Evolutionary conservation across 345 rosid genomes (phyloP).

Genomic region (Eucalyptus cloeziana): DNA sequence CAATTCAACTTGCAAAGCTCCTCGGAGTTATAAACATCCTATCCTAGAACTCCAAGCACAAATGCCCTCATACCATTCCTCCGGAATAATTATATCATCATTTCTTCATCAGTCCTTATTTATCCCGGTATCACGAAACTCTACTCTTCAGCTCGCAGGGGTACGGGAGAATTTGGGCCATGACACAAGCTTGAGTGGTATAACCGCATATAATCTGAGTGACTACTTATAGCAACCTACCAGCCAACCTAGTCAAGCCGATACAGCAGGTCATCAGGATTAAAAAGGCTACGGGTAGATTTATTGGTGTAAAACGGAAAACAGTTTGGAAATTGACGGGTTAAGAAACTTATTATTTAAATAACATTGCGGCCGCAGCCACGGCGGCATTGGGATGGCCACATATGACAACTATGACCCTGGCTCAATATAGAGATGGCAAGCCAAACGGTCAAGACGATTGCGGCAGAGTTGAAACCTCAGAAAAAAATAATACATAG

Average conservation of each 20-base stretch:
- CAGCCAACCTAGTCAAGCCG: neutral
- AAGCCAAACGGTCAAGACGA: neutral
- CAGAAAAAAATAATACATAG: neutral
- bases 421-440: neutral
- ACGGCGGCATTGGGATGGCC: neutral
- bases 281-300: neutral
- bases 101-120: neutral
- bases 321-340: neutral
- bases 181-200: neutral
- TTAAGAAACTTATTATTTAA: neutral
- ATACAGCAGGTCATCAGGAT: neutral
- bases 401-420: neutral
- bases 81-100: neutral
- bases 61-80: neutral
- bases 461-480: neutral
- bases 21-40: accelerated
- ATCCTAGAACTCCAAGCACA: neutral
- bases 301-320: neutral
- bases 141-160: neutral
- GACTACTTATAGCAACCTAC: neutral
- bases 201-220: neutral
- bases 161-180: neutral
- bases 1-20: neutral
- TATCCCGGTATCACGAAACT: neutral
- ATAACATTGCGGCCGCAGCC: neutral